Conservation (phyloP, 805 yeast genomes). For the Candida sphagnicola region DNA sequence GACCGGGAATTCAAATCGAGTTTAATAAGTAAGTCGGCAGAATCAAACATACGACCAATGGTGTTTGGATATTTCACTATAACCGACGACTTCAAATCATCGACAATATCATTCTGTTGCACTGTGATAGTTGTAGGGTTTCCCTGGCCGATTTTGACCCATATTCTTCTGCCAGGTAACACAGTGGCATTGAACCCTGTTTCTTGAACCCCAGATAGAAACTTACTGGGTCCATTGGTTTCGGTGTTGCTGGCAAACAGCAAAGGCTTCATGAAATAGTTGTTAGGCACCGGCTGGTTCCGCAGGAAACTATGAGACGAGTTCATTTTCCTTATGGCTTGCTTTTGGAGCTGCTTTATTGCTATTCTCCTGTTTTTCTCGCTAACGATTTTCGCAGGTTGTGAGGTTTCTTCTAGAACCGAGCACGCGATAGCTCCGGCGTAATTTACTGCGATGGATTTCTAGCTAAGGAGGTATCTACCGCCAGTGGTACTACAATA, state of each 20-base stretch:
- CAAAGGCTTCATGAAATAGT: background rate
- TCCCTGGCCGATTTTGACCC: constrained; percentile 50
- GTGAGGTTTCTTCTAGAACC: too few relatives aligned
- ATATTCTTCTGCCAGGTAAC: constrained; percentile 34
- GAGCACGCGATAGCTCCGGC: too few relatives aligned
- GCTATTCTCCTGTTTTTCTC: too few relatives aligned
- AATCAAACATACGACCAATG: constrained; percentile 56
- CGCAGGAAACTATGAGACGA: background rate
- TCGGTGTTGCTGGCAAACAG: background rate
- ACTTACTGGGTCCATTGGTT: background rate
- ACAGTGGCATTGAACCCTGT: background rate
- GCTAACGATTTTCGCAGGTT: too few relatives aligned
- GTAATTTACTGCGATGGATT: too few relatives aligned
- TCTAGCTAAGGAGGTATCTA: too few relatives aligned
- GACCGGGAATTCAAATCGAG: constrained; percentile 12
- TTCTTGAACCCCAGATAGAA: background rate
- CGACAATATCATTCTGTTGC: constrained; percentile 62
- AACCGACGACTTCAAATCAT: constrained; percentile 71
- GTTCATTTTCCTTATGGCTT: background rate
- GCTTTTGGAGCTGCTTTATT: too few relatives aligned
- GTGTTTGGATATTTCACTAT: constrained; percentile 65
- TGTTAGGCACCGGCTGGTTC: background rate
- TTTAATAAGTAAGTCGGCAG: constrained; percentile 58
- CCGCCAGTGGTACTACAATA: too few relatives aligned
- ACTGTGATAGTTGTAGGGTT: constrained; percentile 70